A percentile compares a stretch with the other conserved stretches of the same genome.
Evolutionary conservation across 805 yeast species (phyloP).

Genomic region (Suhomyces xylopsoci): DNA sequence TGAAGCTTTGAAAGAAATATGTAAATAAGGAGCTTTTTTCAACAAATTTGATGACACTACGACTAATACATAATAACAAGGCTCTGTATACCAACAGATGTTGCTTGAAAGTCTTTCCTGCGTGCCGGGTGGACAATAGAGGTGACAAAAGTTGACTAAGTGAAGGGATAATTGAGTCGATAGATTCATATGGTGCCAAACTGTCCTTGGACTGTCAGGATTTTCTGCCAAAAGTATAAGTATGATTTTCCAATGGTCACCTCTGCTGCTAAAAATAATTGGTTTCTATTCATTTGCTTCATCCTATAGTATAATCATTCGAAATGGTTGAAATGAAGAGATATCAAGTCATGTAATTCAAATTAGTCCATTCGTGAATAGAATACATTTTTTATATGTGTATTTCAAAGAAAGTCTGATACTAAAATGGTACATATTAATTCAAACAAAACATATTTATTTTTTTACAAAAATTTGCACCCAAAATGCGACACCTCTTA

Average conservation of each 20-base stretch:
- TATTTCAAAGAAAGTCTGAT: background rate
- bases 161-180: no score
- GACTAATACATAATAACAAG: no score
- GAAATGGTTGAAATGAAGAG: background rate
- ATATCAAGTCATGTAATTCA: no score
- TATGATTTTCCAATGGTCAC: background rate
- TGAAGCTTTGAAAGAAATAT: constrained; percentile 14
- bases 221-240: background rate
- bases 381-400: no score
- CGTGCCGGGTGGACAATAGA: background rate
- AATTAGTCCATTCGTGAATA: no score
- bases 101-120: background rate
- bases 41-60: background rate
- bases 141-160: background rate
- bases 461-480: background rate
- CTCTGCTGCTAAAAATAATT: background rate
- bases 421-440: background rate
- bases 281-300: background rate
- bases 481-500: background rate
- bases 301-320: background rate
- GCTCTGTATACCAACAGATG: background rate
- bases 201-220: background rate
- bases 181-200: background rate
- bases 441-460: background rate
- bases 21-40: background rate